Conservation (phyloP, 371 early-diverging fungal species). For the Mucor mucedo region DNA sequence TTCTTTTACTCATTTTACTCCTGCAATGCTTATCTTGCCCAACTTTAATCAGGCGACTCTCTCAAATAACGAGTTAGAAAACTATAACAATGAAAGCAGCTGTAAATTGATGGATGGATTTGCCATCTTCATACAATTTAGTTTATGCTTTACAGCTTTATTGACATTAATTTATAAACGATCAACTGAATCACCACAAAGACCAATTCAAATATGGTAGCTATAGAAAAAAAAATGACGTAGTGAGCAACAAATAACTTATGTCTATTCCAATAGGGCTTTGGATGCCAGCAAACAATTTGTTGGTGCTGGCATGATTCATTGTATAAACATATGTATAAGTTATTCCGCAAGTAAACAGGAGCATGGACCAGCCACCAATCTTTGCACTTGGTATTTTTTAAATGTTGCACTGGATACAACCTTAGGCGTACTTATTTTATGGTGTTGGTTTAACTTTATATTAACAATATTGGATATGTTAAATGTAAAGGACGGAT, state of each 20-base stretch:
- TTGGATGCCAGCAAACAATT: conserved; percentile 70
- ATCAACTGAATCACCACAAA: conserved; percentile 60
- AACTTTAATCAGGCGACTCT: not conserved
- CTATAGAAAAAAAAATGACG: too few species aligned
- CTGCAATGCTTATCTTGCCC: not conserved
- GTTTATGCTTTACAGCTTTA: conserved; percentile 60
- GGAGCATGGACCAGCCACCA: conserved; percentile 40
- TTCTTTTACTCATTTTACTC: not conserved
- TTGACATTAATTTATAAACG: conserved; percentile 62
- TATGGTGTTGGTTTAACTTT: conserved; percentile 49
- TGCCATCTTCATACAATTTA: conserved; percentile 63
- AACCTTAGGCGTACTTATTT: conserved; percentile 64
- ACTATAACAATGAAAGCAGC: conserved; percentile 18
- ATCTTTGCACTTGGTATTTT: conserved; percentile 68
- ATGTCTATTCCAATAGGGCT: conserved; percentile 42
- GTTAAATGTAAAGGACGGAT: conserved; percentile 13
- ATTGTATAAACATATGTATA: conserved; percentile 60
- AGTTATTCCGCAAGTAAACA: conserved; percentile 54
- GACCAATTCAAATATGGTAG: conserved; percentile 65
- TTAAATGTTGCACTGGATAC: conserved; percentile 67
- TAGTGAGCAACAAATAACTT: not conserved
- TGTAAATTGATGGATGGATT: conserved; percentile 65
- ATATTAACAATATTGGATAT: conserved; percentile 25
- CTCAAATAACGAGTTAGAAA: not conserved
- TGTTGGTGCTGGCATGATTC: conserved; percentile 62